Conservation (phyloP, 192 early-diverging fungal species). For the Linnemannia elongata region DNA sequence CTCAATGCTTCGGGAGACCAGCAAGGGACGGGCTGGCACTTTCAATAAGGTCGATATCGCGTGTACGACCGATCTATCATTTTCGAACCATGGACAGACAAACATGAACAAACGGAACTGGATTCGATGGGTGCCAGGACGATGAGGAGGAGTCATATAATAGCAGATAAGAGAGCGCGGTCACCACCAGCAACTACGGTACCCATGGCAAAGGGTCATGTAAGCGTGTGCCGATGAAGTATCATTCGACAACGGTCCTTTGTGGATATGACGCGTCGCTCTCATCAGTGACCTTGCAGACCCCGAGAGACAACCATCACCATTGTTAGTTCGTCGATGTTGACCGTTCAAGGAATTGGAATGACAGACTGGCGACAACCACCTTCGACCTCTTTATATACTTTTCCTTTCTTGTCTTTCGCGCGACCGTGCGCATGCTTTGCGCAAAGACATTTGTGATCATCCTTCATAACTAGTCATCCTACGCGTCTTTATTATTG, state of each 20-base stretch:
- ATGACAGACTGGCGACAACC: background rate
- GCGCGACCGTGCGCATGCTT: background rate
- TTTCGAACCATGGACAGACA: background rate
- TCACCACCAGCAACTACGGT: background rate
- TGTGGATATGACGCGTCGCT: background rate
- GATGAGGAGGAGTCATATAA: background rate
- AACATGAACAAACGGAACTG: background rate
- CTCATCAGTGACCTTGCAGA: too few species aligned
- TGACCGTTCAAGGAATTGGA: background rate
- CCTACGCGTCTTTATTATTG: background rate
- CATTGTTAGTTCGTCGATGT: too few species aligned
- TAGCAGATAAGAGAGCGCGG: background rate
- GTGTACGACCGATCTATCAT: background rate
- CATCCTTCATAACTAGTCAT: background rate
- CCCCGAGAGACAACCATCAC: too few species aligned
- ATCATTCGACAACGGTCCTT: background rate
- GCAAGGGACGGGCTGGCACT: slow-evolving; percentile 4
- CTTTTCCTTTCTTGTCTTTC: background rate
- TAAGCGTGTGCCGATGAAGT: background rate
- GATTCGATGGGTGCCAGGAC: background rate
- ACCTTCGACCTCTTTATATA: background rate
- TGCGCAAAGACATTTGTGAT: background rate
- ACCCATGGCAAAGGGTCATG: background rate
- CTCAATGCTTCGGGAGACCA: background rate
- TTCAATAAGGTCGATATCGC: background rate